Percentiles rank a stretch among this genome's conserved stretches.
phyloP scores from a whole-genome alignment of 371 early-diverging fungal genomes.

The Actinomucor elegans region DNA sequence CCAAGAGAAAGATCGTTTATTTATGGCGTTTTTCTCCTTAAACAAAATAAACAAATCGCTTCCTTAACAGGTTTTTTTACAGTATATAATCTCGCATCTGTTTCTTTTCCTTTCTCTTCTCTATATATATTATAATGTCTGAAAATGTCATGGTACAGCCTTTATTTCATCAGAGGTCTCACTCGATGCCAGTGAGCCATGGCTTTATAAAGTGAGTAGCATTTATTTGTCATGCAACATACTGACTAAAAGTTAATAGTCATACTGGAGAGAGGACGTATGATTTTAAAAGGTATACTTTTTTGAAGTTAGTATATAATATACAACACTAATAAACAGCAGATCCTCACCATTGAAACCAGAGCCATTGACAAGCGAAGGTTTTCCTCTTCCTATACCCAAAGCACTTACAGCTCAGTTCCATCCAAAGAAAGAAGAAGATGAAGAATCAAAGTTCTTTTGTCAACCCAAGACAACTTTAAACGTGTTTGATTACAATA shows the following conservation, averaged over 20 bases:
- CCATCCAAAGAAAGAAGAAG: too few species aligned
- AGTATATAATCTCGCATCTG: neutral
- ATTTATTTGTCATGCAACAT: too few species aligned
- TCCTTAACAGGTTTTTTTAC: constrained; percentile 20
- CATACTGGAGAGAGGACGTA: neutral
- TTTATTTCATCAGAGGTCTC: constrained; percentile 23
- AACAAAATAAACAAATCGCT: constrained; percentile 13
- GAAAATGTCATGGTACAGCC: constrained; percentile 24
- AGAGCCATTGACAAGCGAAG: constrained; percentile 3
- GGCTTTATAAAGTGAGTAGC: constrained; percentile 23
- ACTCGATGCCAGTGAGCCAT: constrained; percentile 23
- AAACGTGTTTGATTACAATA: constrained; percentile 1
- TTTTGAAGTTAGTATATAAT: neutral
- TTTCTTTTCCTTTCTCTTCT: neutral
- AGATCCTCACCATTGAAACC: constrained; percentile 3
- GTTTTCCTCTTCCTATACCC: constrained; percentile 13
- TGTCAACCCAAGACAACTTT: neutral
- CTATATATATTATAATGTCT: constrained; percentile 13
- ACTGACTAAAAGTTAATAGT: too few species aligned
- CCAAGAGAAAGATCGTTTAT: too few species aligned
- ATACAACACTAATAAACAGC: neutral
- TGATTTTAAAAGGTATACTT: constrained; percentile 13
- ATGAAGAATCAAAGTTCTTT: constrained; percentile 8
- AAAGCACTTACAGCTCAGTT: constrained; percentile 12
- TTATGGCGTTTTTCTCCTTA: constrained; percentile 9